These are phyloP conservation scores for Fusarium sp. DNA, from an alignment of 2,329 filamentous ascomycete species.

Conservation along the genomic window DNA sequence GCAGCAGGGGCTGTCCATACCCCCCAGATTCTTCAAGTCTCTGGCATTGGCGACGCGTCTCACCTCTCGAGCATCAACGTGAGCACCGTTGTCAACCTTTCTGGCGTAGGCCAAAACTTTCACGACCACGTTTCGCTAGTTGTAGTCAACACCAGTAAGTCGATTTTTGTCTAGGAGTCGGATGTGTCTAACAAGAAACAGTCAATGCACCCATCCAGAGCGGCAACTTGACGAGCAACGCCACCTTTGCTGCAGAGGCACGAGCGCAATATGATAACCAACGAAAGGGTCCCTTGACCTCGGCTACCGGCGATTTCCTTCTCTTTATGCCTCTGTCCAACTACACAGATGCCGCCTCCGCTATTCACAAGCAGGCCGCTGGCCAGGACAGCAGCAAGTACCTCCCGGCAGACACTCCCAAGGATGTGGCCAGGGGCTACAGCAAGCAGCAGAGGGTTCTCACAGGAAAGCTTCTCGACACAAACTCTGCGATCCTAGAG, in stretches of 20 bases:
- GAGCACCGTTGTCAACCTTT: constrained; percentile 53
- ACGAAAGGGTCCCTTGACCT: constrained; percentile 24
- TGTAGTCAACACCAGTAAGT: constrained; percentile 15
- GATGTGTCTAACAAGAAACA: background rate
- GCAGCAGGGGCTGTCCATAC: constrained; percentile 53
- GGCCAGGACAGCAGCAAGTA: constrained; percentile 22
- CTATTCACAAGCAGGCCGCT: constrained; percentile 14
- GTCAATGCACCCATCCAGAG: constrained; percentile 26
- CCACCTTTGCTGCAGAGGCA: constrained; percentile 28
- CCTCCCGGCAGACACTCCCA: constrained; percentile 14
- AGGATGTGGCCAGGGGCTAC: constrained; percentile 27
- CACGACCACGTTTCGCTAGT: constrained; percentile 50
- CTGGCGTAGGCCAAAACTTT: constrained; percentile 59
- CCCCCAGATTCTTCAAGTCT: constrained; percentile 58
- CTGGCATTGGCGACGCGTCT: constrained; percentile 56
- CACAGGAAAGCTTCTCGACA: constrained; percentile 18
- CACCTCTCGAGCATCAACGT: constrained; percentile 52
- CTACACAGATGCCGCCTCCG: constrained; percentile 10
- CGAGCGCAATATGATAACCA: constrained; percentile 16
- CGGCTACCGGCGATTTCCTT: constrained; percentile 28
- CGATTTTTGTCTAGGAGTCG: background rate
- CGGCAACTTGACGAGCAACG: constrained; percentile 25
- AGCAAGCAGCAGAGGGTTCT: constrained; percentile 29
- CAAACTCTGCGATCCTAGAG: constrained; percentile 27
- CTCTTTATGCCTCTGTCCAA: constrained; percentile 28